These are phyloP conservation scores for Suzukiozyma palmioleophila DNA, from an alignment of 1,139 yeast species.

Conservation along the genomic window DNA sequence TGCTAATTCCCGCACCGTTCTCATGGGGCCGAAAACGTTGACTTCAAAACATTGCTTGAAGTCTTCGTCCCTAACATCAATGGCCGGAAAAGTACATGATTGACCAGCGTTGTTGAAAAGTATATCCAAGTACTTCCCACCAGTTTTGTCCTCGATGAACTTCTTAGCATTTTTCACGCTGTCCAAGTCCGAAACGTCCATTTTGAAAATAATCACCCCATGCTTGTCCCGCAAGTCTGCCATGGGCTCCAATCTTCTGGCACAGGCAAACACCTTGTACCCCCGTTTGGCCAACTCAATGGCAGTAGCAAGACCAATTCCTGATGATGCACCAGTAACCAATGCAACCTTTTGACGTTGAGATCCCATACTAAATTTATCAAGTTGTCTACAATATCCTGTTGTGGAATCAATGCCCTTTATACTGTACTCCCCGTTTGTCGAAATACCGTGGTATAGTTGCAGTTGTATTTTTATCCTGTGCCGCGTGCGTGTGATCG, in stretches of 20 bases:
- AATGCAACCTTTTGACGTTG: conserved; percentile 41
- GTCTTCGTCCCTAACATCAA: conserved; percentile 59
- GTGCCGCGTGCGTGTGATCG: too few relatives aligned
- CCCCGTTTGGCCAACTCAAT: conserved; percentile 61
- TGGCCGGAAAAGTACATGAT: conserved; percentile 67
- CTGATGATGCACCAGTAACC: conserved; percentile 80
- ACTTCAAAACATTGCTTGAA: conserved; percentile 57
- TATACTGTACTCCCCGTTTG: too few relatives aligned
- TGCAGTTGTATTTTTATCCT: too few relatives aligned
- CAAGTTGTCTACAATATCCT: too few relatives aligned
- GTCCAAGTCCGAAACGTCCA: conserved; percentile 45
- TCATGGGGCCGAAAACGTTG: conserved; percentile 66
- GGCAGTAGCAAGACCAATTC: conserved; percentile 69
- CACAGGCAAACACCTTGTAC: conserved; percentile 57
- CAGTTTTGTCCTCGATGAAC: conserved; percentile 28
- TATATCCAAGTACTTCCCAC: conserved; percentile 38
- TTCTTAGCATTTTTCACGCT: conserved; percentile 46
- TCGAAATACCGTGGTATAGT: too few relatives aligned
- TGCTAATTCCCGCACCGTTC: conserved; percentile 56
- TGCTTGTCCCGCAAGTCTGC: conserved; percentile 38
- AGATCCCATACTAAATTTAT: not conserved
- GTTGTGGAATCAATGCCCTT: too few relatives aligned
- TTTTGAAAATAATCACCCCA: conserved; percentile 25
- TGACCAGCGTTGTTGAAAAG: conserved; percentile 57
- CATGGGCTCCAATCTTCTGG: conserved; percentile 66